Percentiles rank a stretch among this genome's conserved stretches.
Conservation (phyloP, 768 basidiomycete genomes). For the Suillus lakei region DNA sequence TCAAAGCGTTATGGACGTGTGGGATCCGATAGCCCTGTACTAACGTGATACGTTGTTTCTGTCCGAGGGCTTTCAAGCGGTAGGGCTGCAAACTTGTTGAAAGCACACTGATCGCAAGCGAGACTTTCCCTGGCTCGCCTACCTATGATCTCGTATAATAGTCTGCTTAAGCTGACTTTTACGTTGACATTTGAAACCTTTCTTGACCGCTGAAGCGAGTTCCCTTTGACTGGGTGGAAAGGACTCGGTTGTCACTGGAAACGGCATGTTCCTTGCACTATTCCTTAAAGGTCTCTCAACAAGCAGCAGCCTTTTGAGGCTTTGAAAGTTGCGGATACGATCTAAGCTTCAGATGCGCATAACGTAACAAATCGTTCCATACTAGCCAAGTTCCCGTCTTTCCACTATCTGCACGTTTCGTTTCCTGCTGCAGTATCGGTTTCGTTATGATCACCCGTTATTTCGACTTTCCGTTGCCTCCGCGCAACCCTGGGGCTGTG, state of each 20-base stretch:
- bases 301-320: neutral
- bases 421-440: neutral
- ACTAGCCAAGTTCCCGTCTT: neutral
- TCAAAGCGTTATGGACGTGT: neutral
- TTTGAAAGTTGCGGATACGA: neutral
- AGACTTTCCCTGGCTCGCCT: neutral
- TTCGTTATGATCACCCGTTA: neutral
- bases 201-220: neutral
- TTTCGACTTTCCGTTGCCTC: neutral
- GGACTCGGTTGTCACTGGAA: neutral
- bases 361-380: neutral
- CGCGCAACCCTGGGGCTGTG: neutral
- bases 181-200: neutral
- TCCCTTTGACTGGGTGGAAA: too few relatives aligned
- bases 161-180: neutral
- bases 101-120: neutral
- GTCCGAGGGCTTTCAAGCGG: neutral
- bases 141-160: neutral
- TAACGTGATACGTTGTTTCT: neutral
- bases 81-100: neutral
- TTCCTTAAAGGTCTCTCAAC: neutral
- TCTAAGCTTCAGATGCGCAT: constrained; percentile 4
- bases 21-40: neutral
- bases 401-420: neutral
- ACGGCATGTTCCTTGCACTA: neutral